Percentiles rank a stretch among this genome's conserved stretches.
phyloP scores from a whole-genome alignment of 1,284 basidiomycete species.

The Mycosarcoma maydis region DNA sequence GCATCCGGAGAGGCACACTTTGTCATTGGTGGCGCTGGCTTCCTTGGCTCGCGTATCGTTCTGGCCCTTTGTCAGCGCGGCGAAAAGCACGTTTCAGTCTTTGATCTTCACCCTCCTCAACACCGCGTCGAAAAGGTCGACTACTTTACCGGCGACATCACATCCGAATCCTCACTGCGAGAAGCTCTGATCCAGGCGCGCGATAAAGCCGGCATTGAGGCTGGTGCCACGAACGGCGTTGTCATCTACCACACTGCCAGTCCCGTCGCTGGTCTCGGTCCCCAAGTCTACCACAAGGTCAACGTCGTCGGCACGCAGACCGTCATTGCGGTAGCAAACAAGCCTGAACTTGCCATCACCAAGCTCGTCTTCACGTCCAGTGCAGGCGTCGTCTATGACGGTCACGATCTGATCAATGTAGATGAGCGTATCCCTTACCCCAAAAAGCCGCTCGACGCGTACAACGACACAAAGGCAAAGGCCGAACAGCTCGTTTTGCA shows the following conservation, averaged over 20 bases:
- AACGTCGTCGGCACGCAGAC: constrained; percentile 91
- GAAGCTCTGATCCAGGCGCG: constrained; percentile 43
- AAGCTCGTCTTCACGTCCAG: constrained; percentile 96
- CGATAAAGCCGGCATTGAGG: constrained; percentile 43
- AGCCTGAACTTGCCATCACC: constrained; percentile 72
- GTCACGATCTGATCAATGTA: constrained; percentile 80
- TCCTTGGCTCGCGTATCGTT: constrained; percentile 64
- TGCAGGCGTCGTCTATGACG: constrained; percentile 91
- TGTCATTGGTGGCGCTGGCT: constrained; percentile 64
- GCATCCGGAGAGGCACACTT: constrained; percentile 63
- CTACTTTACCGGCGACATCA: constrained; percentile 64
- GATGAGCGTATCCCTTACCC: constrained; percentile 89
- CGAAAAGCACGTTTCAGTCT: constrained; percentile 59
- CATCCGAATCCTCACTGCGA: constrained; percentile 41
- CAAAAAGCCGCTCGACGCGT: constrained; percentile 82
- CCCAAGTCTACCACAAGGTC: constrained; percentile 85
- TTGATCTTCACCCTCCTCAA: constrained; percentile 54
- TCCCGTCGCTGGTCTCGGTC: constrained; percentile 76
- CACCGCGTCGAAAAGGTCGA: constrained; percentile 53
- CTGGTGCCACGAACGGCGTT: constrained; percentile 30
- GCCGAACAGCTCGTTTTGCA: constrained; percentile 85
- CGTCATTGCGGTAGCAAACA: constrained; percentile 80
- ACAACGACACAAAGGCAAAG: constrained; percentile 95
- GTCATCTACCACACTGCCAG: constrained; percentile 91
- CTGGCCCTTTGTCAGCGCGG: constrained; percentile 60